These are phyloP conservation scores for Primulina tabacum DNA, from an alignment of 257 asterid genomes.

Conservation along the genomic window DNA sequence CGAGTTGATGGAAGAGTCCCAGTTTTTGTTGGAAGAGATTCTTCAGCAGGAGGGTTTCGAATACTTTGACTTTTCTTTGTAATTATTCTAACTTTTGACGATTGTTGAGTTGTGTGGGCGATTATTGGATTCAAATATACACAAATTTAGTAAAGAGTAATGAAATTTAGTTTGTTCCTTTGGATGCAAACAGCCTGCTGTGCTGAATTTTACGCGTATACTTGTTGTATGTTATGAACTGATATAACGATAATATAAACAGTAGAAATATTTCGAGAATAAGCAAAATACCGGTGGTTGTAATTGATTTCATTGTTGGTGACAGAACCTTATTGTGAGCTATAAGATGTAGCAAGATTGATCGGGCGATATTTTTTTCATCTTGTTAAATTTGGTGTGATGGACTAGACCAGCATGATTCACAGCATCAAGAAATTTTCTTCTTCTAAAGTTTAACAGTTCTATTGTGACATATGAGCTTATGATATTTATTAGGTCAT, in stretches of 20 bases:
- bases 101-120: conserved; percentile 2
- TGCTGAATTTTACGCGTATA: neutral
- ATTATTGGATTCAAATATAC: neutral
- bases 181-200: neutral
- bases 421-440: neutral
- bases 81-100: conserved; percentile 1
- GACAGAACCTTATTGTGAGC: neutral
- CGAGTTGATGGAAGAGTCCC: conserved; percentile 52
- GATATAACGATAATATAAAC: too few relatives aligned
- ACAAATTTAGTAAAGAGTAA: neutral
- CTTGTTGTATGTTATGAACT: neutral
- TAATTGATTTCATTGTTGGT: neutral
- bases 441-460: neutral
- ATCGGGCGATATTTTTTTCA: neutral
- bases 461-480: neutral
- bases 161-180: neutral
- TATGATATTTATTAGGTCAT: neutral
- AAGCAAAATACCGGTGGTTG: neutral
- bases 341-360: neutral
- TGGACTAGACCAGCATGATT: neutral
- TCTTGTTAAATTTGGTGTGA: neutral
- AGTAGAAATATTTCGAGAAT: neutral
- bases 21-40: conserved; percentile 43
- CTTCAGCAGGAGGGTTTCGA: conserved; percentile 36
- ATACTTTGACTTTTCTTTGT: conserved; percentile 35